phyloP scores from a whole-genome alignment of 2,329 filamentous ascomycete species.

The Fusarium secorum region DNA sequence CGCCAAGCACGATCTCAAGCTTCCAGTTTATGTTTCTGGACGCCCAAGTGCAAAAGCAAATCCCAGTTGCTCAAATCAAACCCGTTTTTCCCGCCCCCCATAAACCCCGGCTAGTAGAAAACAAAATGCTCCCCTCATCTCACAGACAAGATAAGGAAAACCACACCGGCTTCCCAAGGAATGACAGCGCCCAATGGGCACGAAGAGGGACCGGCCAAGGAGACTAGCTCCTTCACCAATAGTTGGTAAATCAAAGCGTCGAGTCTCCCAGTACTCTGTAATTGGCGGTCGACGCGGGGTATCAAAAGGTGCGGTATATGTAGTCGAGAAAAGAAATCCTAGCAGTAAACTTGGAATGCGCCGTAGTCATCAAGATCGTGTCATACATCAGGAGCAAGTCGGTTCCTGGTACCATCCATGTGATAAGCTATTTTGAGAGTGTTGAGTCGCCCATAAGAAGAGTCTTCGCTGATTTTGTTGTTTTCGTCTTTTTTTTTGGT shows the following conservation, averaged over 20 bases:
- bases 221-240: constrained; percentile 32
- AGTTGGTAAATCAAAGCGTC: constrained; percentile 33
- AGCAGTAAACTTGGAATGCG: constrained; percentile 36
- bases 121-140: constrained; percentile 23
- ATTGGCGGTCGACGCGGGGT: constrained; percentile 42
- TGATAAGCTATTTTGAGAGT: background rate
- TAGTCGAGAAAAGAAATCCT: constrained; percentile 43
- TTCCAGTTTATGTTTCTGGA: constrained; percentile 18
- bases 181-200: constrained; percentile 18
- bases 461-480: constrained; percentile 28
- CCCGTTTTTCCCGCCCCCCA: constrained; percentile 35
- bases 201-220: constrained; percentile 23
- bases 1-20: constrained; percentile 30
- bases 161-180: constrained; percentile 31
- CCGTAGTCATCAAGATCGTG: constrained; percentile 40
- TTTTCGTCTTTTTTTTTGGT: constrained; percentile 36
- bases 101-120: constrained; percentile 38
- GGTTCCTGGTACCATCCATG: background rate
- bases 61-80: constrained; percentile 41
- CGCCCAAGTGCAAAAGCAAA: constrained; percentile 33
- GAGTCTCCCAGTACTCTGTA: constrained; percentile 34
- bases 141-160: constrained; percentile 22
- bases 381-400: constrained; percentile 36
- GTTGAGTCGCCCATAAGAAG: constrained; percentile 26
- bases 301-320: constrained; percentile 44